Conservation (phyloP, 1,284 basidiomycete genomes). For the Naganishia albida region DNA sequence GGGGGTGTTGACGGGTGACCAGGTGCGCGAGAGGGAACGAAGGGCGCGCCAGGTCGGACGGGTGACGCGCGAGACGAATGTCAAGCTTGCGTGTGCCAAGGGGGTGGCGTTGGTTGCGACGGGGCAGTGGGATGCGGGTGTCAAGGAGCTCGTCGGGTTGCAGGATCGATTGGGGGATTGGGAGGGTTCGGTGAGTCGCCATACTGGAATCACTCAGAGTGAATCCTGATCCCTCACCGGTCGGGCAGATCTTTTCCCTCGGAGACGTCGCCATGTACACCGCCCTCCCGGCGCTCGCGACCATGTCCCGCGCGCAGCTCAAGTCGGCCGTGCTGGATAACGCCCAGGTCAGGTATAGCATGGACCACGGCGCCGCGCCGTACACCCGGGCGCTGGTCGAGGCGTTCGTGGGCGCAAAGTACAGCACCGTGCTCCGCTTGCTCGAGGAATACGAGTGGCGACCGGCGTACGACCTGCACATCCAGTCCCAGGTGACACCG, state of each 20-base stretch:
- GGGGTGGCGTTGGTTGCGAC: constrained; percentile 25
- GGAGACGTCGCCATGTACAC: constrained; percentile 32
- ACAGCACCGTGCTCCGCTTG: constrained; percentile 22
- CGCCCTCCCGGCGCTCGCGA: constrained; percentile 27
- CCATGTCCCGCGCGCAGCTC: constrained; percentile 17
- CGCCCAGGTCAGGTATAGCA: constrained; percentile 19
- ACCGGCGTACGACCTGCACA: constrained; percentile 21
- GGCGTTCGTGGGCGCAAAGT: constrained; percentile 30
- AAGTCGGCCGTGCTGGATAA: constrained; percentile 29
- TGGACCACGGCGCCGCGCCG: constrained; percentile 28
- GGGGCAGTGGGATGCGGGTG: constrained; percentile 26
- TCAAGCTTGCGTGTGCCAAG: constrained; percentile 25
- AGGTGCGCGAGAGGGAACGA: constrained; percentile 23
- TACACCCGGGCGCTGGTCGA: constrained; percentile 26
- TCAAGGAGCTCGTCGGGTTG: constrained; percentile 21
- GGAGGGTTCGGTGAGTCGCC: constrained; percentile 29
- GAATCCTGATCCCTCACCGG: not conserved
- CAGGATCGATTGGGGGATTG: constrained; percentile 29
- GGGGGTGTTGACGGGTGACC: constrained; percentile 24
- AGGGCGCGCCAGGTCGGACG: constrained; percentile 12
- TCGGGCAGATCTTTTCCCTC: constrained; percentile 26
- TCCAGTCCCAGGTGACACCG: constrained; percentile 16
- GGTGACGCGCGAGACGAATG: constrained; percentile 8
- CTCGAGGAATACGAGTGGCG: constrained; percentile 29
- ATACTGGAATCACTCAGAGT: too few relatives aligned